A percentile compares a stretch with the other conserved stretches of the same genome.
Evolutionary conservation across 2,329 filamentous ascomycete species (phyloP).

Genomic region (Acephala macrosclerotiorum): DNA sequence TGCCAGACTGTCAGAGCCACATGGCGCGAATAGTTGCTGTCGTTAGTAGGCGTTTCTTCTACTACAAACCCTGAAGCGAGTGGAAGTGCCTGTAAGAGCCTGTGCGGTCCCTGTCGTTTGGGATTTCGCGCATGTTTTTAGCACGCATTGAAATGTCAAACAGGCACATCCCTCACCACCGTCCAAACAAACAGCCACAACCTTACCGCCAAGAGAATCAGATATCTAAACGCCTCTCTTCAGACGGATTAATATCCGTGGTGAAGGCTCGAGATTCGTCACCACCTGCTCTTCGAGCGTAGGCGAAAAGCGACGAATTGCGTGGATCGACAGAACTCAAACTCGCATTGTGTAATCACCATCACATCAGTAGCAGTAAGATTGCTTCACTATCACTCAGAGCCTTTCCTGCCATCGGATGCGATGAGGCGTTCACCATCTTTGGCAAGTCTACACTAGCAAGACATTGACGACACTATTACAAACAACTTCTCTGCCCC

Average conservation of each 20-base stretch:
- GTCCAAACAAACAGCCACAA: slow-evolving; percentile 14
- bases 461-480: neutral
- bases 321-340: slow-evolving; percentile 24
- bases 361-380: slow-evolving; percentile 6
- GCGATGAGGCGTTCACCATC: neutral
- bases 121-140: slow-evolving; percentile 1
- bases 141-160: slow-evolving; percentile 13
- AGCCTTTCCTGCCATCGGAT: neutral
- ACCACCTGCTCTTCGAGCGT: slow-evolving; percentile 23
- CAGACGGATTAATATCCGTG: slow-evolving; percentile 15
- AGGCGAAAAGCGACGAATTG: slow-evolving; percentile 1
- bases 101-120: neutral
- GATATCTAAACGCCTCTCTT: slow-evolving; percentile 16
- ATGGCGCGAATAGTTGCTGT: neutral
- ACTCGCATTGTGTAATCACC: slow-evolving; percentile 29
- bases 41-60: neutral
- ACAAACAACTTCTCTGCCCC: slow-evolving; percentile 2
- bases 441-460: slow-evolving; percentile 1
- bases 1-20: neutral
- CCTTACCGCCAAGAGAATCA: slow-evolving; percentile 21
- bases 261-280: slow-evolving; percentile 30
- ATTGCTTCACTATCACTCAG: neutral
- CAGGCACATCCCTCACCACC: neutral
- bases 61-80: neutral
- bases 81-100: neutral